These are phyloP conservation scores for Hippophae rhamnoides DNA, from an alignment of 306 rosid genomes.

Conservation along the genomic window DNA sequence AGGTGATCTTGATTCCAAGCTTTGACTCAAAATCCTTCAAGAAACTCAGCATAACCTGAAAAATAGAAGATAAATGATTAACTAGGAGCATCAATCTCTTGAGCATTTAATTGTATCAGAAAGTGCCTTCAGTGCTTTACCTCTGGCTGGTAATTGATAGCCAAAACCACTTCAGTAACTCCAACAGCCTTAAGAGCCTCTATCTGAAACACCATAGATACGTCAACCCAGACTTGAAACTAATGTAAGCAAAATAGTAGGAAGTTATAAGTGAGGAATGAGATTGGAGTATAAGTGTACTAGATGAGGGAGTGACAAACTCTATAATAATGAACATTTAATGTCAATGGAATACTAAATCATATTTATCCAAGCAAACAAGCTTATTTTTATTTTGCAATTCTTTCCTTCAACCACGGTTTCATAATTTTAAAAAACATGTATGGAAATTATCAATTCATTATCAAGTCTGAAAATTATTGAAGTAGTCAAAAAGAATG, in stretches of 20 bases:
- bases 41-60: constrained; percentile 92
- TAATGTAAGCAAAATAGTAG: background rate
- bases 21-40: constrained; percentile 91
- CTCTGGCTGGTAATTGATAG: constrained; percentile 99
- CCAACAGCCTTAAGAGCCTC: constrained; percentile 96
- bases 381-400: too few species aligned
- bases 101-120: constrained; percentile 1
- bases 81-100: constrained; percentile 10
- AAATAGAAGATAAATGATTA: constrained; percentile 15
- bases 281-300: too few species aligned
- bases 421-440: too few species aligned
- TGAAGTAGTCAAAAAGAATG: too few species aligned
- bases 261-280: too few species aligned
- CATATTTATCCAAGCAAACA: too few species aligned
- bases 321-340: too few species aligned
- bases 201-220: constrained; percentile 43
- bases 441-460: too few species aligned
- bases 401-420: too few species aligned
- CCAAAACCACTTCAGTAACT: constrained; percentile 88
- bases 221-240: constrained; percentile 8
- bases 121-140: constrained; percentile 24
- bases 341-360: too few species aligned
- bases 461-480: too few species aligned
- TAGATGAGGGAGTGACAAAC: too few species aligned
- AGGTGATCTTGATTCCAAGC: constrained; percentile 87